Base-by-base conservation (phyloP, 2,329 filamentous ascomycete species). In the Mycosphaerella sp. region DNA sequence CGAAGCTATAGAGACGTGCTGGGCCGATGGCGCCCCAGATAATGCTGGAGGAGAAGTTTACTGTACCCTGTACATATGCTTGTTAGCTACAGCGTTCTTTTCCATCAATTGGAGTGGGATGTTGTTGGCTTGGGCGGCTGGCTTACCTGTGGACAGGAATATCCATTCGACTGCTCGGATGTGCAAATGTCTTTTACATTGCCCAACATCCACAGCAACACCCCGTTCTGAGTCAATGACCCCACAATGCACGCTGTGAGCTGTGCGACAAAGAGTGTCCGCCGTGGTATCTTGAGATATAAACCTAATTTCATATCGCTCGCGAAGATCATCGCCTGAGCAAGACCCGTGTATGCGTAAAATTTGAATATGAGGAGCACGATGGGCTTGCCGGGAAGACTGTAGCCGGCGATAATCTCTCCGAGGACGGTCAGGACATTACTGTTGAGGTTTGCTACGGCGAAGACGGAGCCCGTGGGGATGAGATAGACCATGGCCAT, bases 271-370 rank as follows among this genome's bases (percentile, higher is more conserved):
- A 48, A 48, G 11, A 48, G 46, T 10, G 46, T 48, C 36, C 46
- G 14, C 40, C 46, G 14, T n/a, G 46, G 46, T 11, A 48, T 48
- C 46, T 48, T 48, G 32, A 48, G 31, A 36, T 48, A 48, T 8
- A 48, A 29, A 7, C 46, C 46, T 4, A 48, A 23, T 36, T 48
- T 48, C 36, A 40, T 36, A 41, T 48, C 46, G n/a, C 34, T 40
- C 26, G 46, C 36, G 23, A 48, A 48, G 36, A 40, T 48, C 46
- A 48, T 48, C n/a, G 46, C 46, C 29, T 48, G 46, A 10, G 46
- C 39, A 8, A 48, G 36, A 2, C 34, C 46, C 9, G 46, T 48
- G 17, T 48, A 48, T 32, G 46, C 46, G 14, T 48, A 48, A 36
- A 48, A 48, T 36, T 48, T 48, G 34, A 48, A 48, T 14, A 48